phyloP scores from a whole-genome alignment of 306 rosid species.

The Sicyos edulis region DNA sequence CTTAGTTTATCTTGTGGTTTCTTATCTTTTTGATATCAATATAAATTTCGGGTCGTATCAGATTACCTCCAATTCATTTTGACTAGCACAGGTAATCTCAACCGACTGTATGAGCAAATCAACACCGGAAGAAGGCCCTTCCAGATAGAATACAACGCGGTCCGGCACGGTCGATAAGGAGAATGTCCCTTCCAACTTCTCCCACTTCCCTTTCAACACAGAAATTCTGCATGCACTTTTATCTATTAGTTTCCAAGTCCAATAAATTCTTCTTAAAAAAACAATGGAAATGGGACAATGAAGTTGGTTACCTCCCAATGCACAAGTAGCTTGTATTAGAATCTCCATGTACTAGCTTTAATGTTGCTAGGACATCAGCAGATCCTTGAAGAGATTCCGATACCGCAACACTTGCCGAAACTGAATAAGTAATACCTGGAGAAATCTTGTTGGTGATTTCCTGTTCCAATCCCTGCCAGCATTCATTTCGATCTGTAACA shows the following conservation, averaged over 20 bases:
- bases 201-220: constrained; percentile 58
- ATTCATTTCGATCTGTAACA: constrained; percentile 58
- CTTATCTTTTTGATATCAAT: too few species aligned
- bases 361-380: constrained; percentile 71
- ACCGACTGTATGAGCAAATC: constrained; percentile 66
- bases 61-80: constrained; percentile 35
- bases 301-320: constrained; percentile 60
- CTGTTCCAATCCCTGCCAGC: constrained; percentile 98
- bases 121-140: constrained; percentile 83
- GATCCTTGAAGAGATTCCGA: constrained; percentile 53
- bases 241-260: constrained; percentile 11
- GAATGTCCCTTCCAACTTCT: constrained; percentile 70
- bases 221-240: constrained; percentile 50
- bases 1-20: too few species aligned
- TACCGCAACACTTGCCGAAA: constrained; percentile 73
- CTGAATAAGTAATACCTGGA: constrained; percentile 45
- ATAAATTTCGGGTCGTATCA: too few species aligned
- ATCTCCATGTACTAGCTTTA: constrained; percentile 53
- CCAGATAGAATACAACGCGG: constrained; percentile 63
- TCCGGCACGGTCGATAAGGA: constrained; percentile 54
- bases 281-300: neutral
- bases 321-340: constrained; percentile 52
- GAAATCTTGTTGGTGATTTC: constrained; percentile 59
- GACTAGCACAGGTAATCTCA: constrained; percentile 39
- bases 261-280: neutral